Evolutionary conservation across 345 rosid species (phyloP).

Genomic region (Citrus glauca): DNA sequence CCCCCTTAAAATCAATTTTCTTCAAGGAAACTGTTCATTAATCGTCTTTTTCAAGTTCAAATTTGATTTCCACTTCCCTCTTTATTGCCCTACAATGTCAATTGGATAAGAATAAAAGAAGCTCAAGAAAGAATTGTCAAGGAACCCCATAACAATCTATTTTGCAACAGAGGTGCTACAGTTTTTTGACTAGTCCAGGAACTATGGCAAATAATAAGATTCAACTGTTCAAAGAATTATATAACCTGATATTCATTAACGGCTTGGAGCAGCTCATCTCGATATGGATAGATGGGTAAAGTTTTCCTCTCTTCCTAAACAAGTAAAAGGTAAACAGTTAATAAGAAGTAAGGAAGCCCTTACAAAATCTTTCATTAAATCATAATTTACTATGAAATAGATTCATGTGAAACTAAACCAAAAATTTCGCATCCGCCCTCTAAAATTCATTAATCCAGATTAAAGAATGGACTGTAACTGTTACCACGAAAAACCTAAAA

Average conservation of each 20-base stretch:
- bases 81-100: too few species aligned
- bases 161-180: not conserved
- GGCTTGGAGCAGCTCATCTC: slow-evolving; percentile 80
- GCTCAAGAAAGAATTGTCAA: not conserved
- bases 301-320: slow-evolving; percentile 79
- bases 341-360: not conserved
- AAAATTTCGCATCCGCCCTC: not conserved
- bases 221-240: slow-evolving; percentile 3
- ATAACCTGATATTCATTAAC: slow-evolving; percentile 71
- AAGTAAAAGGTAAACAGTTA: not conserved
- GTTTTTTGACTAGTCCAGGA: not conserved
- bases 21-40: not conserved
- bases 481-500: not conserved
- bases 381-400: not conserved
- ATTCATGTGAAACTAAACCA: not conserved
- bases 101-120: too few species aligned
- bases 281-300: slow-evolving; percentile 80
- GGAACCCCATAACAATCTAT: not conserved
- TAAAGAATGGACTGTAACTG: not conserved
- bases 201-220: not conserved
- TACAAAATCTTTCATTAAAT: not conserved
- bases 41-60: not conserved
- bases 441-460: not conserved
- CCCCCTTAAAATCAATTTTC: not conserved
- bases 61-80: not conserved